Percentiles rank a stretch among this genome's conserved stretches.
Conservation (phyloP, 2,329 filamentous ascomycete species). For the Epicoccum sorghinum region DNA sequence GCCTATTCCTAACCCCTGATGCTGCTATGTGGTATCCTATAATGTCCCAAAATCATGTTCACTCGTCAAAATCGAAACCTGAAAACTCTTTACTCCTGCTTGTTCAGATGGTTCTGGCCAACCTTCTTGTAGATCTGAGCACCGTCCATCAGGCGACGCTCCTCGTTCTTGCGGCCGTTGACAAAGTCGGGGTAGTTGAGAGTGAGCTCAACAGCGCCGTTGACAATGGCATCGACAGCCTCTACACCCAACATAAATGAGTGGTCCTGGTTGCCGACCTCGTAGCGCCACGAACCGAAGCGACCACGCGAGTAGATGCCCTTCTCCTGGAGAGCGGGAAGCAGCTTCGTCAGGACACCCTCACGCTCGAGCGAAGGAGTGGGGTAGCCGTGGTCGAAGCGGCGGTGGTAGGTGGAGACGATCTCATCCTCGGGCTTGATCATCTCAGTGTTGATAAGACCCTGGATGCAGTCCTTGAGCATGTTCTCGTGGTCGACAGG, state of each 20-base stretch:
- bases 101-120: conserved; percentile 19
- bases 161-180: conserved; percentile 74
- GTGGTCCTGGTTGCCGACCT: conserved; percentile 96
- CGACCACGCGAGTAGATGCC: conserved; percentile 95
- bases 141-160: conserved; percentile 67
- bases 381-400: conserved; percentile 98
- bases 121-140: conserved; percentile 58
- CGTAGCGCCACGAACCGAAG: conserved; percentile 98
- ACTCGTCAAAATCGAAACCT: conserved; percentile 14
- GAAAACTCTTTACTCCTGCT: conserved; percentile 15
- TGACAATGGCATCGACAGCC: conserved; percentile 87
- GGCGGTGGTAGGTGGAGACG: conserved; percentile 96
- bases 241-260: conserved; percentile 97
- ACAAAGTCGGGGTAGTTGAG: conserved; percentile 98
- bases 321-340: conserved; percentile 88
- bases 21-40: conserved; percentile 19
- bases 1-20: conserved; percentile 15
- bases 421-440: conserved; percentile 90
- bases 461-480: conserved; percentile 89
- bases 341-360: conserved; percentile 87
- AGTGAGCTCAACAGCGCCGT: conserved; percentile 87
- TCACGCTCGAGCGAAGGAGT: conserved; percentile 95
- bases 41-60: conserved; percentile 19
- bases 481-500: conserved; percentile 86
- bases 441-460: conserved; percentile 97